Base-by-base conservation (phyloP, 768 basidiomycete species). In the Leucocoprinus birnbaumii region DNA sequence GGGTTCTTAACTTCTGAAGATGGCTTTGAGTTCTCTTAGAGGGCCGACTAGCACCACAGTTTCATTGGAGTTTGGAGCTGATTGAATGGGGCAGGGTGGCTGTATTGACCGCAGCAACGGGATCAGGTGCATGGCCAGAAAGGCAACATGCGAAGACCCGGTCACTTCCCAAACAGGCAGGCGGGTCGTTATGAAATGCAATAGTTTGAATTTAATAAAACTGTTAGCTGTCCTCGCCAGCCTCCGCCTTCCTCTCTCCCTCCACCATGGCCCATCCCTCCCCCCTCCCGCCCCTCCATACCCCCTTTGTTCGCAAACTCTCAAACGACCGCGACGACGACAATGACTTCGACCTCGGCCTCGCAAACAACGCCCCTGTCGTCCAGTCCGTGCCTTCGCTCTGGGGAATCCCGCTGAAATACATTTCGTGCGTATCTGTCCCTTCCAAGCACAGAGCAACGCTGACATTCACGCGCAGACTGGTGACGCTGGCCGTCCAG, bases 401-500 rank as follows among this genome's bases (percentile, higher is more conserved):
- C 57, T 89, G 76, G 56, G 89, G 89, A 9, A 61, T 90, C 63
- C 87, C 87, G 13, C 73, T 90, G 61, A 90, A 90, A 86, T 90
- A 89, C 56, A 79, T 91, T 11, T 89, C 88, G 87, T 89, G 66
- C 74, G 87, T 65, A 35, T 16, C 27, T 48, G 2, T 34, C 48
- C 9, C 38, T 41, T 10, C 19, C 19, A 21, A 19, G 2, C 5
- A 21, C 6, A 7, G 35, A 42, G 13, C 21, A 31, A 8, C 31
- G 22, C n/a, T 25, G 26, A 25, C 26, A n/a, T 40, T 56, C 44
- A 45, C 65, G 48, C 48, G 40, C 26, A 91, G 89, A 49, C 79
- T 91, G 54, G 77, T 90, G 56, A 89, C 86, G n/a, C 80, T 94
- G 67, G 92, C 92, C 48, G 81, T 94, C 48, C 95, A 98, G 74